Evolutionary conservation across 352 stramenopile genomes (phyloP), one percentile per base, ranked within the genome.

Genomic region (Lagenidium giganteum): DNA sequence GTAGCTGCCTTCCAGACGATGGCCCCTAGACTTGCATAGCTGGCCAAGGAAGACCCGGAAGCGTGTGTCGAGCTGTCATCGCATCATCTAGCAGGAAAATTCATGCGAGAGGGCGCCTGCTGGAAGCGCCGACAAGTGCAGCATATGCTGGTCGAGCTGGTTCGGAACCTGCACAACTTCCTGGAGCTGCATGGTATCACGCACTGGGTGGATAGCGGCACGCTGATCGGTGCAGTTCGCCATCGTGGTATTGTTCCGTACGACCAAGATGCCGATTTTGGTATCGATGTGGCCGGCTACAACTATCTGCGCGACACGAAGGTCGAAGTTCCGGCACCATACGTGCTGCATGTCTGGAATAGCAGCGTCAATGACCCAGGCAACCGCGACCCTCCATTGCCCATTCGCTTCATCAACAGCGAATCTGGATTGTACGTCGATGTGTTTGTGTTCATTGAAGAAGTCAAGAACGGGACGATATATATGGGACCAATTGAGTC

Each of bases 201-300:
- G 37, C 54, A 65, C 28, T 71, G 59, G 35, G 32, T 71, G 12
- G 61, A 71, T 20, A 64, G 50, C 20, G 61, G 61, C 25, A 59
- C 61, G 17, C 47, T 71, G 22, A 46, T 71, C 3, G 61, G 61
- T 18, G 25, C 57, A 17, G 53, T 53, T 28, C 61, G 61, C 16
- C 27, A 65, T 22, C 25, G 52, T 8, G 36, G 48, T 21, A 38
- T 71, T 8, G 65, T 68, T 13, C 38, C 42, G 0, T 47, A 53
- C 41, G 61, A 70, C 30, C 37, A 41, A 3, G 61, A 70, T 38
- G 55, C 51, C 16, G 61, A 70, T 36, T 27, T 69, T 24, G 54
- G 23, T 4, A 54, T 69, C 29, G 42, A 57, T 20, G 28, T 33
- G 8, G 18, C 16, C 0, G 44, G 50, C 0, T 60, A 56, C 28